Conservation (phyloP, 345 rosid species). For the Heritiera littoralis region DNA sequence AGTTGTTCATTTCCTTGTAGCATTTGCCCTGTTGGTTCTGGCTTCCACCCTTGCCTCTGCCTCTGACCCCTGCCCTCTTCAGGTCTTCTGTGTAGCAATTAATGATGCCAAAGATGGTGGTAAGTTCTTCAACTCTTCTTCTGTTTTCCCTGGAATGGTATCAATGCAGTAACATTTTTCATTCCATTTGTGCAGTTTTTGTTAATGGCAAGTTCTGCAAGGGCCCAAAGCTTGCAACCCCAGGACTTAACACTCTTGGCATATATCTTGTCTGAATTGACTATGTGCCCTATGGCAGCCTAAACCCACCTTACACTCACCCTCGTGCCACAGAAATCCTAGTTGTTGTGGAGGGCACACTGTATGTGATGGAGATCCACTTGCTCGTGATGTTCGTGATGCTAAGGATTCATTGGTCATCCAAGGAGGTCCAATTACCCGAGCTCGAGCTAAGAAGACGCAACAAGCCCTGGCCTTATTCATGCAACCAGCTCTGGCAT, state of each 20-base stretch:
- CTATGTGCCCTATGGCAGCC: conserved; percentile 1
- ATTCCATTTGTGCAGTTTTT: not conserved
- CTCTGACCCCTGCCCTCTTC: conserved; percentile 34
- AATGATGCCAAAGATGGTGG: conserved; percentile 2
- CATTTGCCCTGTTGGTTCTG: conserved; percentile 25
- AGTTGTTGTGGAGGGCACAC: not conserved
- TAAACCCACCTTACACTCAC: conserved; percentile 11
- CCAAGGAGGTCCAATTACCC: no score
- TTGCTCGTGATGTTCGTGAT: no score
- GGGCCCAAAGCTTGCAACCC: not conserved
- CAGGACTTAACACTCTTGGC: conserved; percentile 17
- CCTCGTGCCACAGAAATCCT: conserved; percentile 18
- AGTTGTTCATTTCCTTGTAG: not conserved
- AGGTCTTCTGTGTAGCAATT: conserved; percentile 35
- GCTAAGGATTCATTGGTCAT: no score
- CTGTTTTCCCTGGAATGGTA: not conserved
- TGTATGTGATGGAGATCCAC: no score
- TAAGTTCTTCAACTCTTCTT: not conserved
- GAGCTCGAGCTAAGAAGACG: no score
- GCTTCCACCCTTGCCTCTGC: conserved; percentile 21
- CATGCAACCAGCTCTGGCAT: no score
- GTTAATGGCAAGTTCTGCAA: conserved; percentile 22
- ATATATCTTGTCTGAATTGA: not conserved
- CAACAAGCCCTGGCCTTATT: no score
- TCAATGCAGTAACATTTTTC: not conserved